These are phyloP conservation scores for Medicago lupulina DNA, from an alignment of 306 rosid genomes.

Conservation along the genomic window DNA sequence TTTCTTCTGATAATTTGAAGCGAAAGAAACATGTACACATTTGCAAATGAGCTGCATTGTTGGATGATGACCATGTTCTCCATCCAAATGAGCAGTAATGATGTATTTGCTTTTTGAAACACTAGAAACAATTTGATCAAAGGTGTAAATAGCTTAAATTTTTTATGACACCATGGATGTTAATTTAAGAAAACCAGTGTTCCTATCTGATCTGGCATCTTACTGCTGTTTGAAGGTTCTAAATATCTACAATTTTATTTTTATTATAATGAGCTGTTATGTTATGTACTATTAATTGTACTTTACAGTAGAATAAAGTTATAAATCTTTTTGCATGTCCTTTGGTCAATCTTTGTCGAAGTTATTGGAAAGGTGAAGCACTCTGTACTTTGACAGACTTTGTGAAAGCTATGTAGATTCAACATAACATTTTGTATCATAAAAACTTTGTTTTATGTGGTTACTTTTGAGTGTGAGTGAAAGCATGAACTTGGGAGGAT, in stretches of 20 bases:
- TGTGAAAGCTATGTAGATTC: too few species aligned
- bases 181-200: conserved; percentile 7
- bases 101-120: conserved; percentile 6
- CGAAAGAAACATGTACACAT: not conserved
- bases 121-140: not conserved
- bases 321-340: not conserved
- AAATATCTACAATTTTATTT: too few species aligned
- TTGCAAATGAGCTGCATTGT: conserved; percentile 25
- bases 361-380: too few species aligned
- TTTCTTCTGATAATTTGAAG: conserved; percentile 9
- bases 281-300: not conserved
- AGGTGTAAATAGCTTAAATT: conserved; percentile 6
- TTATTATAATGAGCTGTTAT: too few species aligned
- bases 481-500: not conserved
- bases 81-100: conserved; percentile 7
- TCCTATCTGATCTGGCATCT: not conserved
- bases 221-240: too few species aligned
- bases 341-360: not conserved
- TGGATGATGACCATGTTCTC: conserved; percentile 21
- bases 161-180: not conserved
- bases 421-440: too few species aligned
- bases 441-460: too few species aligned
- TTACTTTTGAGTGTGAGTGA: too few species aligned
- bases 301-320: not conserved
- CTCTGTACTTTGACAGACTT: too few species aligned